Evolutionary conservation across 176 grass and related monocot genomes (phyloP).

Genomic region (Calamus simplicifolius): DNA sequence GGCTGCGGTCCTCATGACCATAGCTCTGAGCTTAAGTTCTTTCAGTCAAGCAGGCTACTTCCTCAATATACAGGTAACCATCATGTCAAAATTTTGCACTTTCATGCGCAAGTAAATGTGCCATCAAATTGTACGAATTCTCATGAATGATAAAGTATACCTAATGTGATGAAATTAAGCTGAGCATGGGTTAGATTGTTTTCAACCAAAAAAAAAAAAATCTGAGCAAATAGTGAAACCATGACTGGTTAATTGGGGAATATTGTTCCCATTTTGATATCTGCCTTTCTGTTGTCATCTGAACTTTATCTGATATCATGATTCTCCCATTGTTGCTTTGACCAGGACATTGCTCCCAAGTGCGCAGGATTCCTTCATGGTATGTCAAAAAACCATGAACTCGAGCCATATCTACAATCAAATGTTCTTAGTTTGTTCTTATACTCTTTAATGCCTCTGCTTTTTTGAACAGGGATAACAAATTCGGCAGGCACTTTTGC

Average conservation of each 20-base stretch:
- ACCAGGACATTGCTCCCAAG: constrained; percentile 87
- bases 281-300: background rate
- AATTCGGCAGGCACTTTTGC: constrained; percentile 71
- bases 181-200: no score
- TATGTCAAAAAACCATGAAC: constrained; percentile 17
- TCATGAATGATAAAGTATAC: no score
- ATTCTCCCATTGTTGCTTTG: constrained; percentile 9
- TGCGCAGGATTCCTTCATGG: constrained; percentile 86
- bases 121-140: no score
- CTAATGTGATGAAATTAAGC: no score
- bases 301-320: background rate
- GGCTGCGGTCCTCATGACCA: constrained; percentile 70
- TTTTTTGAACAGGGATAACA: constrained; percentile 61
- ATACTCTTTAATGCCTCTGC: background rate
- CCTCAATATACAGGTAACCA: constrained; percentile 71
- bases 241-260: no score
- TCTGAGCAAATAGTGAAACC: no score
- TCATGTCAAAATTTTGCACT: background rate
- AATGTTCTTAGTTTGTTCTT: no score
- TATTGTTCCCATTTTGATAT: background rate
- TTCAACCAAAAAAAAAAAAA: no score
- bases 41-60: constrained; percentile 93
- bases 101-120: no score
- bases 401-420: background rate
- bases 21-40: constrained; percentile 80